A percentile compares a stretch with the other conserved stretches of the same genome.
Evolutionary conservation across 106 monocot genomes (phyloP).

Genomic region (Dactylorhiza incarnata): DNA sequence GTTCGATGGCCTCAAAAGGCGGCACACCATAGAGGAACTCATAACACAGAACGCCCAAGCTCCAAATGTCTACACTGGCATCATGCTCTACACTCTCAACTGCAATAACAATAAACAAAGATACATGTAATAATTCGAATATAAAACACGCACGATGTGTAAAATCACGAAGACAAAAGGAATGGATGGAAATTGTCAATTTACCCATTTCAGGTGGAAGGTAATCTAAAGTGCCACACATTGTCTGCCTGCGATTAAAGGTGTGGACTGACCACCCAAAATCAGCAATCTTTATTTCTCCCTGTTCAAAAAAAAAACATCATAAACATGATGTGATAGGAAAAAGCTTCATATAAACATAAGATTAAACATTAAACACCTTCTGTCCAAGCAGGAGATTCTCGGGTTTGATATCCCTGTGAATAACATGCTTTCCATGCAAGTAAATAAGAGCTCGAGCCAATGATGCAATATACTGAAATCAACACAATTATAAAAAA

Average conservation of each 20-base stretch:
- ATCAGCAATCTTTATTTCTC: conserved; percentile 97
- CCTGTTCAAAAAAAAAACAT: conserved; percentile 28
- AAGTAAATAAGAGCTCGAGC: conserved; percentile 86
- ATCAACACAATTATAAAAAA: background rate
- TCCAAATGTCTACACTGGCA: conserved; percentile 93
- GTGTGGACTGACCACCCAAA: conserved; percentile 99
- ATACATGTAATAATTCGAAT: too few relatives aligned
- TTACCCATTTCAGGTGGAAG: conserved; percentile 99
- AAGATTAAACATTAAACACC: conserved; percentile 23
- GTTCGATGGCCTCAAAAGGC: conserved; percentile 96
- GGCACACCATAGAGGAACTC: conserved; percentile 95
- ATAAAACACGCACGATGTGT: background rate
- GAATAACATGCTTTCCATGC: conserved; percentile 98
- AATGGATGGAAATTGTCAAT: background rate
- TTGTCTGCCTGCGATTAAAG: conserved; percentile 76
- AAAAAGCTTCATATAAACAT: background rate
- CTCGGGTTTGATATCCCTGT: conserved; percentile 98
- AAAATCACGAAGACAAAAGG: background rate
- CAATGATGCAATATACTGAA: conserved; percentile 85
- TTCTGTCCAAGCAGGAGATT: conserved; percentile 84
- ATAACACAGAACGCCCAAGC: conserved; percentile 87
- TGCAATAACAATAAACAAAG: conserved; percentile 10
- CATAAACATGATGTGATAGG: background rate
- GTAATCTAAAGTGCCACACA: conserved; percentile 98
- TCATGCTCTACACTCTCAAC: conserved; percentile 96